Conservation (phyloP, 805 yeast genomes). For the Hanseniaspora guilliermondii region DNA sequence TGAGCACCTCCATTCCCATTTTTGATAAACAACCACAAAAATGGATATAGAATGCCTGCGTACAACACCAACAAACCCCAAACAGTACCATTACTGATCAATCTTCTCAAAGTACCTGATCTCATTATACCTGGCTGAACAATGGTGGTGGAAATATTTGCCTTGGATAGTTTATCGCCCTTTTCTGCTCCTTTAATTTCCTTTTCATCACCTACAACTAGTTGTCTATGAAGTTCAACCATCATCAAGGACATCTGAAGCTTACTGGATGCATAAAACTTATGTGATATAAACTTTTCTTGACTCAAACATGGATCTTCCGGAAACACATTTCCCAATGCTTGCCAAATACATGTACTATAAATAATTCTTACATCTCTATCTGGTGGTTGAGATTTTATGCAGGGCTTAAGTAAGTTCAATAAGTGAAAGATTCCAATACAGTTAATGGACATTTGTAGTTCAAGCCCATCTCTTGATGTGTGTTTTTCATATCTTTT, state of each 20-base stretch:
- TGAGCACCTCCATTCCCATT: constrained; percentile 71
- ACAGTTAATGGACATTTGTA: constrained; percentile 74
- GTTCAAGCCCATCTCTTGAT: constrained; percentile 73
- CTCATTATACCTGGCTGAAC: constrained; percentile 92
- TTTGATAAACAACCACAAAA: constrained; percentile 73
- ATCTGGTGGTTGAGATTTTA: constrained; percentile 85
- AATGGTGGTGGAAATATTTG: constrained; percentile 52
- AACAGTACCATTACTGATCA: constrained; percentile 62
- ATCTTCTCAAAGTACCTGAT: constrained; percentile 71
- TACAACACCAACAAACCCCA: constrained; percentile 48
- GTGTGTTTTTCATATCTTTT: constrained; percentile 40
- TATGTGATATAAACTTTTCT: constrained; percentile 47
- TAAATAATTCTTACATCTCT: constrained; percentile 77
- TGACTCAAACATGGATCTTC: constrained; percentile 52
- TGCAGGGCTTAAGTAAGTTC: constrained; percentile 67
- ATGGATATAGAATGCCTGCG: constrained; percentile 53
- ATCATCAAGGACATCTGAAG: constrained; percentile 62
- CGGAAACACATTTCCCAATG: constrained; percentile 53
- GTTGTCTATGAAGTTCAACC: constrained; percentile 60
- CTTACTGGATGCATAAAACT: constrained; percentile 71
- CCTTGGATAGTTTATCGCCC: constrained; percentile 47
- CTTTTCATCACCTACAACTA: constrained; percentile 47
- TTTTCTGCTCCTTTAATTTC: constrained; percentile 37
- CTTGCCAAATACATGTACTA: constrained; percentile 68
- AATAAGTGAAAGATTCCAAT: constrained; percentile 70